Evolutionary conservation across 306 rosid species (phyloP).

Genomic region (Cucurbita moschata): DNA sequence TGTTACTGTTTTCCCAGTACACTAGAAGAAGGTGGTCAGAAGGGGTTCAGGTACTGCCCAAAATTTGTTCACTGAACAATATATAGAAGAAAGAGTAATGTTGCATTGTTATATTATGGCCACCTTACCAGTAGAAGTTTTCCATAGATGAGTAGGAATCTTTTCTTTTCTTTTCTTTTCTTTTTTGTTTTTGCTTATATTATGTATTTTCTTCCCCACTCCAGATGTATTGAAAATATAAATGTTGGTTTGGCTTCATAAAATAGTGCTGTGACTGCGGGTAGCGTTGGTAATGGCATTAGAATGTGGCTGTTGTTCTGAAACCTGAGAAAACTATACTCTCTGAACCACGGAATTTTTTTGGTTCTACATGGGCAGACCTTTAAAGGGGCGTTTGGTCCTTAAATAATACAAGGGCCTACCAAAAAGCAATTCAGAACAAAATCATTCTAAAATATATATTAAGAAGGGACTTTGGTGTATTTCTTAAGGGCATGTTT

Average conservation of each 20-base stretch:
- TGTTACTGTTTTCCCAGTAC: not conserved
- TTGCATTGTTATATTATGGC: not conserved
- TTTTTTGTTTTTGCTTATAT: not conserved
- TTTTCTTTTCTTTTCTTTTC: no score
- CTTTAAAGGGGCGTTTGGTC: not conserved
- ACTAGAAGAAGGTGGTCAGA: not conserved
- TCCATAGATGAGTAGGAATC: not conserved
- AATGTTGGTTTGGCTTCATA: not conserved
- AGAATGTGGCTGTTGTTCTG: not conserved
- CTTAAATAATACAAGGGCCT: no score
- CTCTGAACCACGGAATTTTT: not conserved
- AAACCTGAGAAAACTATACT: not conserved
- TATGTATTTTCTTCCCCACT: not conserved
- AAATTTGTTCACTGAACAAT: not conserved
- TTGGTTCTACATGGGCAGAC: not conserved
- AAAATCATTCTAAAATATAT: no score
- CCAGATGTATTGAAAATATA: not conserved
- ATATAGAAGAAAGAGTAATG: not conserved
- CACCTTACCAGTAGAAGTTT: not conserved
- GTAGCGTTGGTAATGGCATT: not conserved
- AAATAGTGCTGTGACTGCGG: not conserved
- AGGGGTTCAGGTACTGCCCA: not conserved
- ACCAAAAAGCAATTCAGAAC: no score
- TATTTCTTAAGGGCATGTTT: no score
- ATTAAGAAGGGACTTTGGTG: no score